A percentile compares a stretch with the other conserved stretches of the same genome.
phyloP scores from a whole-genome alignment of 1,139 yeast species.

The Pichia cactophila region DNA sequence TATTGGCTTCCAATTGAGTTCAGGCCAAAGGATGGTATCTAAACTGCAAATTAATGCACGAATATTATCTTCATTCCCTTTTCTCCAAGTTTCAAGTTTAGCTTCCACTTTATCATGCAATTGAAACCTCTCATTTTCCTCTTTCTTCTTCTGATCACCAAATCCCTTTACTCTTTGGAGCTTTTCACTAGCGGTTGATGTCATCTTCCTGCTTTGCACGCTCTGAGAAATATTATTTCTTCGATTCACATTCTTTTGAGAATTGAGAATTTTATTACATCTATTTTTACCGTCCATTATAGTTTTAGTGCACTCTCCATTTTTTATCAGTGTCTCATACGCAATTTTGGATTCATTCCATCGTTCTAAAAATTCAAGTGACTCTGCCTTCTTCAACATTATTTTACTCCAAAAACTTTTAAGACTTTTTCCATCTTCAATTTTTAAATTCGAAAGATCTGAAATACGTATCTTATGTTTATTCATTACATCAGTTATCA shows the following conservation, averaged over 20 bases:
- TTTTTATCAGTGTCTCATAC: slow-evolving; percentile 56
- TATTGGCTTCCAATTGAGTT: slow-evolving; percentile 55
- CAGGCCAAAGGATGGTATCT: slow-evolving; percentile 56
- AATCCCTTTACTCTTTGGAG: slow-evolving; percentile 30
- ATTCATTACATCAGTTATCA: slow-evolving; percentile 34
- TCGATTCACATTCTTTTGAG: slow-evolving; percentile 26
- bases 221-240: background rate
- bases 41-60: slow-evolving; percentile 66
- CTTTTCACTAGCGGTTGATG: slow-evolving; percentile 12
- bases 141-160: slow-evolving; percentile 39
- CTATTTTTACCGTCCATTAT: slow-evolving; percentile 79
- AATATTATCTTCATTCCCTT: slow-evolving; percentile 70
- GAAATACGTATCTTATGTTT: slow-evolving; percentile 23
- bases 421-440: slow-evolving; percentile 50
- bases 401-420: slow-evolving; percentile 72
- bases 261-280: slow-evolving; percentile 58
- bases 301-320: slow-evolving; percentile 58
- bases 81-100: slow-evolving; percentile 55
- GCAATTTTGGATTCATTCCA: slow-evolving; percentile 53
- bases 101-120: slow-evolving; percentile 55
- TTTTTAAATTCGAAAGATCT: slow-evolving; percentile 26
- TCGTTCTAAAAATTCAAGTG: slow-evolving; percentile 70
- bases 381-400: slow-evolving; percentile 67
- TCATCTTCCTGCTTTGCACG: background rate
- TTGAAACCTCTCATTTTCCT: slow-evolving; percentile 47